Base-by-base conservation (phyloP, 768 basidiomycete genomes). In the Leccinum sublutescens region DNA sequence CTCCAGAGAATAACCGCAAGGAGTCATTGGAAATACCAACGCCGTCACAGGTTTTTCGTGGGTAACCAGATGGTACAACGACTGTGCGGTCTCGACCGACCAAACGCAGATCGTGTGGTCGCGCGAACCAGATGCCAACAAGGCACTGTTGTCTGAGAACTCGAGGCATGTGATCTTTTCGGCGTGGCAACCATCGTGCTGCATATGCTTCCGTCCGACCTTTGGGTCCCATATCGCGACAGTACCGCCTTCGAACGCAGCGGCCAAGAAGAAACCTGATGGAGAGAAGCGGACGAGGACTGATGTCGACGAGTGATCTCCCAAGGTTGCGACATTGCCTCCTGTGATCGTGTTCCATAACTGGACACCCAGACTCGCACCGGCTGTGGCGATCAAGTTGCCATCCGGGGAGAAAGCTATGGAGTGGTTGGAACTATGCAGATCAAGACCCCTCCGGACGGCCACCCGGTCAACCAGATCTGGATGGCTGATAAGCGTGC, bases 21-120 rank as follows among this genome's bases (percentile, higher is more conserved):
- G 67, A 66, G 36, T 71, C 62, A 12, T 48, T 56, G 1, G 69
- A 67, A 67, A 72, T 0, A 33, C 62, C 40, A 73, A 50, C 6
- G 61, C 50, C 3, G 31, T 54, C 43, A 73, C 67, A 2, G 55
- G 48, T 21, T 59, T 63, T 43, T 65, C 61, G 55, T 71, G 73
- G 0, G 45, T 21, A 3, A 40, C 52, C 1, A 69, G 49, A 36
- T 43, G 54, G 17, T 64, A 50, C 48, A 71, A 33, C 2, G 40
- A 11, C 19, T 65, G 58, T 8, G 60, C 57, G 0, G 55, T 63
- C 43, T 54, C 49, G 23, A 65, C 17, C 9, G 66, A 67, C 71
- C 71, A 74, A 9, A 72, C 57, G 29, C 62, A 61, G 29, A 69
- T 63, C 0, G 17, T 47, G 47, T 23, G 45, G 50, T 69, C 68